These are phyloP conservation scores for Schizochytrium sp. DNA, from an alignment of 108 stramenopile species.

Conservation along the genomic window DNA sequence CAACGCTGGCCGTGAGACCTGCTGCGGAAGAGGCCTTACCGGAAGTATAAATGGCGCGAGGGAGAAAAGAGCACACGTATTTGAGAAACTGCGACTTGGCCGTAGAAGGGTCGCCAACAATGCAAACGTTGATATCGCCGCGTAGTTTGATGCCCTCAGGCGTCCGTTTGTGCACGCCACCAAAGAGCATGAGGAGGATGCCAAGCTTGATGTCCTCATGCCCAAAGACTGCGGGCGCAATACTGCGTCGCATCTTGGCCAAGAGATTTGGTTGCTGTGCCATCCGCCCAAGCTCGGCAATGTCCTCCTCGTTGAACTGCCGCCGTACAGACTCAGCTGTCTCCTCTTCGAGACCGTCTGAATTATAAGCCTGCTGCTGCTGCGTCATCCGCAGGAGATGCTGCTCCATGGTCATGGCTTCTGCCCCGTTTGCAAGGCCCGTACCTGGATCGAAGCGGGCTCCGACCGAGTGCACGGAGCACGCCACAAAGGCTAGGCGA, in stretches of 20 bases:
- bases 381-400: conserved; percentile 15
- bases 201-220: conserved; percentile 91
- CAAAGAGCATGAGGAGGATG: conserved; percentile 83
- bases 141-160: conserved; percentile 88
- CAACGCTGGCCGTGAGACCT: conserved; percentile 93
- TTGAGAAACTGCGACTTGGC: conserved; percentile 96
- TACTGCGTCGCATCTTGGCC: conserved; percentile 38
- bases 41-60: conserved; percentile 87
- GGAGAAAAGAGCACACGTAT: conserved; percentile 85
- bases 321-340: not conserved
- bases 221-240: conserved; percentile 89
- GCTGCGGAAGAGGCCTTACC: conserved; percentile 95
- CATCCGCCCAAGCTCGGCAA: conserved; percentile 73
- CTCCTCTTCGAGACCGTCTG: conserved; percentile 35
- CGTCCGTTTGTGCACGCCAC: conserved; percentile 93
- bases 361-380: conserved; percentile 31
- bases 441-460: not conserved
- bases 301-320: conserved; percentile 74
- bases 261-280: not conserved
- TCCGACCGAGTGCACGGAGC: conserved; percentile 64
- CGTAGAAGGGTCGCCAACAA: conserved; percentile 96
- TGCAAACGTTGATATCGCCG: conserved; percentile 95
- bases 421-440: not conserved
- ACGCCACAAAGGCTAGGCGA: conserved; percentile 81
- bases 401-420: conserved; percentile 29